phyloP scores from a whole-genome alignment of 2,329 filamentous ascomycete genomes.

The Sporothrix dimorphospora region DNA sequence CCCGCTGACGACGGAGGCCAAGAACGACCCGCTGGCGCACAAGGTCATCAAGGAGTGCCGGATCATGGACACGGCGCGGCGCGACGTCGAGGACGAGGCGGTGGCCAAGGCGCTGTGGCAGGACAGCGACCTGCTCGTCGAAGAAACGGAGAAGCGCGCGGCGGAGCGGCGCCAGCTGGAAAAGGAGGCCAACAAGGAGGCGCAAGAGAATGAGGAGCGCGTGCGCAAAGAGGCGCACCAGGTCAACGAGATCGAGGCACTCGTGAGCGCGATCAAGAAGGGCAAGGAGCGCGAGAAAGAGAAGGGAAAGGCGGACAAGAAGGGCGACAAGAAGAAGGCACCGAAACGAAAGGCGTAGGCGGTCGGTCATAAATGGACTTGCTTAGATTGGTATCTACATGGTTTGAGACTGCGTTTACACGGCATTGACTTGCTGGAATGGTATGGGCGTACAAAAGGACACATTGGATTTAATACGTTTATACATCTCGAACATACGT shows the following conservation, averaged over 20 bases:
- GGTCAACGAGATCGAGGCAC: conserved; percentile 43
- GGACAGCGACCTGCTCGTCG: conserved; percentile 81
- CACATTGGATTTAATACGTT: background rate
- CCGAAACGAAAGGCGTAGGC: conserved; percentile 21
- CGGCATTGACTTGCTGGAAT: background rate
- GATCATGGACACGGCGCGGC: conserved; percentile 70
- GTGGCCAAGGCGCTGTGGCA: conserved; percentile 88
- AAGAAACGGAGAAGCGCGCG: conserved; percentile 77
- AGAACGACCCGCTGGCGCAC: conserved; percentile 28
- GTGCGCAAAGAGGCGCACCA: conserved; percentile 42
- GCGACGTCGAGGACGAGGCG: conserved; percentile 76
- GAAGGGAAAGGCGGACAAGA: conserved; percentile 19
- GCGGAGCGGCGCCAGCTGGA: conserved; percentile 58
- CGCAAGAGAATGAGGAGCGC: conserved; percentile 38
- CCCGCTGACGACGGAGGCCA: background rate
- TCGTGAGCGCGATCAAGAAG: conserved; percentile 53
- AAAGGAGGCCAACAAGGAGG: conserved; percentile 38
- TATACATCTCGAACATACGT: too few relatives aligned
- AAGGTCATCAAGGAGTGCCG: conserved; percentile 87
- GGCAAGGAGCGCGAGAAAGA: conserved; percentile 40
- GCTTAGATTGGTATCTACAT: background rate
- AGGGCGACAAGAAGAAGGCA: conserved; percentile 35
- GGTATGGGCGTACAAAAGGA: conserved; percentile 10
- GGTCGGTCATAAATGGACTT: background rate
- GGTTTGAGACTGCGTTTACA: background rate